Evolutionary conservation across 805 yeast genomes (phyloP).

Genomic region (Wickerhamiella shivajii): DNA sequence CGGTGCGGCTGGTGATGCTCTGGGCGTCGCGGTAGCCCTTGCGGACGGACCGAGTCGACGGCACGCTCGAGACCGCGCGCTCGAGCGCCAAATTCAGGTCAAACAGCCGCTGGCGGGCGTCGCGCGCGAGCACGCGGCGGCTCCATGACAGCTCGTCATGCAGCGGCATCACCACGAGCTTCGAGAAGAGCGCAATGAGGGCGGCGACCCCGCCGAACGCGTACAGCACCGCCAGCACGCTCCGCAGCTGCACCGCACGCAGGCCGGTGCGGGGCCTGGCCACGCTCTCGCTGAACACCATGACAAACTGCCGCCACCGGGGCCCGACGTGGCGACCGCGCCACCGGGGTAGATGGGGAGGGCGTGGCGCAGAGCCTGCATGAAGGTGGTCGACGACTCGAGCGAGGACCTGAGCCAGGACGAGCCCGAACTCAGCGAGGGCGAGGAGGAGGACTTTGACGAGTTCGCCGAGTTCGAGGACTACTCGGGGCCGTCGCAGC

Average conservation of each 20-base stretch:
- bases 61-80: slow-evolving; percentile 14
- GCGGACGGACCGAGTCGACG: slow-evolving; percentile 11
- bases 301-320: no score
- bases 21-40: slow-evolving; percentile 18
- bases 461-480: slow-evolving; percentile 14
- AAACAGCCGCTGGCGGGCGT: slow-evolving; percentile 18
- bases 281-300: slow-evolving; percentile 21
- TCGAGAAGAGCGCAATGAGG: slow-evolving; percentile 19
- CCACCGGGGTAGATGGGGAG: slow-evolving; percentile 11
- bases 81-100: slow-evolving; percentile 17
- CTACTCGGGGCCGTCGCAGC: slow-evolving; percentile 17
- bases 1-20: slow-evolving; percentile 16
- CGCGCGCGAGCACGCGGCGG: slow-evolving; percentile 21
- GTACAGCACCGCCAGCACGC: slow-evolving; percentile 21
- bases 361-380: slow-evolving; percentile 7
- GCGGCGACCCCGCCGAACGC: slow-evolving; percentile 23
- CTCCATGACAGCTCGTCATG: slow-evolving; percentile 22
- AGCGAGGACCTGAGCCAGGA: slow-evolving; percentile 14
- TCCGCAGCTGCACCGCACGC: slow-evolving; percentile 14
- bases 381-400: slow-evolving; percentile 14
- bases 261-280: slow-evolving; percentile 11
- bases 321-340: slow-evolving; percentile 1
- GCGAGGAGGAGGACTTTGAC: slow-evolving; percentile 16
- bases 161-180: slow-evolving; percentile 23
- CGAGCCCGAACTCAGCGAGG: slow-evolving; percentile 12